Conservation (phyloP, 257 asterid species). For the Jacaranda copaia region DNA sequence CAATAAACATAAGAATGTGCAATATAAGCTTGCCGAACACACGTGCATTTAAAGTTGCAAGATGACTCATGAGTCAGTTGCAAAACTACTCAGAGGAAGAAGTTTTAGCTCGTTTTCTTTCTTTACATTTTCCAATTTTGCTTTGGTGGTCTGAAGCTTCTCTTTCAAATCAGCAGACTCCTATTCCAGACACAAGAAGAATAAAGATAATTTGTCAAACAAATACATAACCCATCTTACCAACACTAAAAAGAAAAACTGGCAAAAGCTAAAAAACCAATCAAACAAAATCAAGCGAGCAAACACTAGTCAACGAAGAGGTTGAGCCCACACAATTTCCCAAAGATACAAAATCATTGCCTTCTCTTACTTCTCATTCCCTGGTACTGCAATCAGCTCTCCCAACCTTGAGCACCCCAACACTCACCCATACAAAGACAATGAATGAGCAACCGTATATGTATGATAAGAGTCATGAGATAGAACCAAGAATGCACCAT, state of each 20-base stretch:
- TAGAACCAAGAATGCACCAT: neutral
- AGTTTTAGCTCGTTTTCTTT: constrained; percentile 57
- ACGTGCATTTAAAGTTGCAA: constrained; percentile 25
- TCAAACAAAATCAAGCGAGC: neutral
- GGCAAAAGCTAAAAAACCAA: neutral
- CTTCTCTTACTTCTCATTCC: constrained; percentile 1
- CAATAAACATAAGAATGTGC: neutral
- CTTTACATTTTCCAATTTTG: constrained; percentile 65
- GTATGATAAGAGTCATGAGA: neutral
- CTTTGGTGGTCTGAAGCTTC: constrained; percentile 56
- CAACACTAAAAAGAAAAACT: neutral
- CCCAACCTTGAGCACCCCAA: neutral
- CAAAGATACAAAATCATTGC: constrained; percentile 18
- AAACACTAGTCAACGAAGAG: neutral
- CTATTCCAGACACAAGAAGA: constrained; percentile 48
- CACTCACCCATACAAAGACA: neutral
- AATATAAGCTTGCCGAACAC: constrained; percentile 9
- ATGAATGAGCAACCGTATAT: neutral
- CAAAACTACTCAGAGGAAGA: constrained; percentile 64
- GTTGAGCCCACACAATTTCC: neutral
- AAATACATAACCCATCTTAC: neutral
- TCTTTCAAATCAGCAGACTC: constrained; percentile 64
- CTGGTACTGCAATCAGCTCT: neutral
- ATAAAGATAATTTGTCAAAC: constrained; percentile 9
- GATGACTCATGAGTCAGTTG: constrained; percentile 62